Conservation (phyloP, 179 eudicot species). For the Vitellaria paradoxa region DNA sequence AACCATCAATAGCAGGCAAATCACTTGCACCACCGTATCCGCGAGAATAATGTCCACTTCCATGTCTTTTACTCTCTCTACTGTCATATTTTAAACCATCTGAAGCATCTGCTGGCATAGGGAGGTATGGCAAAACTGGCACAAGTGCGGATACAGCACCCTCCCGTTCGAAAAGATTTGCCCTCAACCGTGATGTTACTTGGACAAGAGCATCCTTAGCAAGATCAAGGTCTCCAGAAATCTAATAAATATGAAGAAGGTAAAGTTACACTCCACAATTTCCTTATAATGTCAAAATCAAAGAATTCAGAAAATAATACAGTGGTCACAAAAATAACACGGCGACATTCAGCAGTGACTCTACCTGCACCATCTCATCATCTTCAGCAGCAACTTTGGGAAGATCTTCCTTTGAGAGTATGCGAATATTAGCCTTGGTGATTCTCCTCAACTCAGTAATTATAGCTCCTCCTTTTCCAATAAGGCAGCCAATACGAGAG, state of each 20-base stretch:
- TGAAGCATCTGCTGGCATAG: constrained; percentile 56
- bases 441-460: constrained; percentile 83
- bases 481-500: constrained; percentile 82
- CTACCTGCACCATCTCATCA: constrained; percentile 98
- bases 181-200: constrained; percentile 78
- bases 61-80: constrained; percentile 75
- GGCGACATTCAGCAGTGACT: neutral
- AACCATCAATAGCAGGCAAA: constrained; percentile 58
- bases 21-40: constrained; percentile 67
- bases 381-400: constrained; percentile 88
- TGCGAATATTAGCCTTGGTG: constrained; percentile 90
- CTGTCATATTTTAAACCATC: constrained; percentile 65
- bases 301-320: constrained; percentile 2
- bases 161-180: constrained; percentile 93
- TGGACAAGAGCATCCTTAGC: constrained; percentile 83
- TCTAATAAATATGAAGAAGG: constrained; percentile 33
- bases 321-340: neutral
- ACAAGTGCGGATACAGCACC: constrained; percentile 67
- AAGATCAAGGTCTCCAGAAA: constrained; percentile 88
- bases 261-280: neutral
- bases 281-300: neutral
- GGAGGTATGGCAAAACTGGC: constrained; percentile 91
- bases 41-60: constrained; percentile 74
- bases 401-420: constrained; percentile 77
- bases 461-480: constrained; percentile 94